Evolutionary conservation across 768 basidiomycete species (phyloP).

Genomic region (Lentinus tigrinus): DNA sequence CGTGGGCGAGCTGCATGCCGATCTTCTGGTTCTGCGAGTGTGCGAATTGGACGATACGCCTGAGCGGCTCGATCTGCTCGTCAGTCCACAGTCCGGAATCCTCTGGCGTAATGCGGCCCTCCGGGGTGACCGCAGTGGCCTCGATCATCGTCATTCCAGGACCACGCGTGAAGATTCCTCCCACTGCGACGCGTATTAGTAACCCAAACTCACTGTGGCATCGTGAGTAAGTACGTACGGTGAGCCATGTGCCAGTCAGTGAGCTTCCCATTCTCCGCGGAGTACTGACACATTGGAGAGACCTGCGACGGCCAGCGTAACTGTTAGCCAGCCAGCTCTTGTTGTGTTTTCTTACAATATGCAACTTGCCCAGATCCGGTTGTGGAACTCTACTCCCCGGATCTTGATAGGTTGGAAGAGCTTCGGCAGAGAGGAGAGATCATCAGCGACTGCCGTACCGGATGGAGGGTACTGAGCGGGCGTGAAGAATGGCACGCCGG

Average conservation of each 20-base stretch:
- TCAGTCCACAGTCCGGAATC: constrained; percentile 63
- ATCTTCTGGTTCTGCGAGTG: constrained; percentile 68
- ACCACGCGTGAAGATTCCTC: constrained; percentile 49
- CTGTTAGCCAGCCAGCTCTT: neutral
- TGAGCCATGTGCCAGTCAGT: constrained; percentile 61
- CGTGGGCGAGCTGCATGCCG: constrained; percentile 76
- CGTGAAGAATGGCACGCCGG: constrained; percentile 44
- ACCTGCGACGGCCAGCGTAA: constrained; percentile 30
- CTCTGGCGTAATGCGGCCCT: constrained; percentile 63
- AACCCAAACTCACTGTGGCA: too few relatives aligned
- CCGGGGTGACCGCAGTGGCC: constrained; percentile 59
- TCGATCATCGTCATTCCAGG: constrained; percentile 64
- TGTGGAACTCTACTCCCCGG: constrained; percentile 28
- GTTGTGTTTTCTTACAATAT: too few relatives aligned
- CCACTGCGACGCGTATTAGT: constrained; percentile 34
- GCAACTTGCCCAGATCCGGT: constrained; percentile 26
- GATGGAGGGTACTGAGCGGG: constrained; percentile 44
- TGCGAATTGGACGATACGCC: constrained; percentile 63
- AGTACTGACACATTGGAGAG: constrained; percentile 62
- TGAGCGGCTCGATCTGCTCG: constrained; percentile 47
- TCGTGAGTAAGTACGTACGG: constrained; percentile 16
- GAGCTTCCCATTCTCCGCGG: constrained; percentile 49
- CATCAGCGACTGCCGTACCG: constrained; percentile 40
- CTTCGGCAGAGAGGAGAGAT: constrained; percentile 30
- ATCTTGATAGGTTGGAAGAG: constrained; percentile 57